Evolutionary conservation across 1,284 basidiomycete species (phyloP).

Genomic region (Leccinum colubrinum): DNA sequence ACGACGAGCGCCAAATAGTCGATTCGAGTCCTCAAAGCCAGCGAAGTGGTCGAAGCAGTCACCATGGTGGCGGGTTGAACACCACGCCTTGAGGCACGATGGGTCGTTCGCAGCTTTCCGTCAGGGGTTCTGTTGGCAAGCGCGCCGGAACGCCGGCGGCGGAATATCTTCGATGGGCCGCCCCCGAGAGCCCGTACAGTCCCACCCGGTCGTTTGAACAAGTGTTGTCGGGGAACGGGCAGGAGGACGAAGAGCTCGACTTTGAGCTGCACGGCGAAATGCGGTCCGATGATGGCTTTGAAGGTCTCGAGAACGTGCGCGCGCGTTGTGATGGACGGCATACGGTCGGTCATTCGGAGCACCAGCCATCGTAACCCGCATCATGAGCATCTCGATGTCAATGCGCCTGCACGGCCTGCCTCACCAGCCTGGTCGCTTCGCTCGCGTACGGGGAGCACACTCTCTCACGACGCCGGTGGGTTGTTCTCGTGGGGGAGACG

Average conservation of each 20-base stretch:
- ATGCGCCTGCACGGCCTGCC: too few relatives aligned
- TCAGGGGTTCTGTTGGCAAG: slow-evolving; percentile 73
- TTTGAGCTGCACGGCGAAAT: slow-evolving; percentile 77
- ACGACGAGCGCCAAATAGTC: slow-evolving; percentile 41
- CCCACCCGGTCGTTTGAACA: slow-evolving; percentile 70
- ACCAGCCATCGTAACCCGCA: too few relatives aligned
- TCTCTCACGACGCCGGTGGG: too few relatives aligned
- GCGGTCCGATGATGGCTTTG: slow-evolving; percentile 80
- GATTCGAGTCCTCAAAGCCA: slow-evolving; percentile 69
- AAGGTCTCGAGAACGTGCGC: slow-evolving; percentile 92
- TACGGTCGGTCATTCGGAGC: slow-evolving; percentile 51
- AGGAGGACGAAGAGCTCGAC: slow-evolving; percentile 71
- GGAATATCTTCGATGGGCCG: slow-evolving; percentile 82
- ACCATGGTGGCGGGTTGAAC: slow-evolving; percentile 58
- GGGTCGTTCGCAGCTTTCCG: slow-evolving; percentile 73
- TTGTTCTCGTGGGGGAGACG: too few relatives aligned
- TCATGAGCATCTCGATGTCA: too few relatives aligned
- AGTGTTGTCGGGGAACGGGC: slow-evolving; percentile 39
- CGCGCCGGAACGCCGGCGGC: slow-evolving; percentile 86
- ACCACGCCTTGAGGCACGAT: slow-evolving; percentile 72
- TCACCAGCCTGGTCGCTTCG: too few relatives aligned
- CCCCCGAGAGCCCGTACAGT: slow-evolving; percentile 54
- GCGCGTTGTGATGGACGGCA: slow-evolving; percentile 95
- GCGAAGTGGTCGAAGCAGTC: slow-evolving; percentile 58
- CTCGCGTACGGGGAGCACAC: too few relatives aligned